These are phyloP conservation scores for Colletotrichum orbiculare DNA, from an alignment of 2,329 filamentous ascomycete genomes.

Conservation along the genomic window DNA sequence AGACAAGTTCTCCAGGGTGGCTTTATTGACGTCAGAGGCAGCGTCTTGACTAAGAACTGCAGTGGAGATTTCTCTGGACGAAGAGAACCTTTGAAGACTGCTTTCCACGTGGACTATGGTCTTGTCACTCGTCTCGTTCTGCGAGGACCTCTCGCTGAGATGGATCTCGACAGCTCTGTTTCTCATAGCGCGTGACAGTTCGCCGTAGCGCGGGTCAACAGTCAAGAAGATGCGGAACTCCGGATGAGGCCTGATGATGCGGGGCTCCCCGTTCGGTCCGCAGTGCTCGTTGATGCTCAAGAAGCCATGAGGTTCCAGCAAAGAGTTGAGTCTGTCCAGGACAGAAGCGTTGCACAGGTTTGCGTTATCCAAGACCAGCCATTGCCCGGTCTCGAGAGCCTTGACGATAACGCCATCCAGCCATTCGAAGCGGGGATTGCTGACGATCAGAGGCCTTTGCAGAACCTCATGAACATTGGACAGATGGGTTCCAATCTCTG, in stretches of 20 bases:
- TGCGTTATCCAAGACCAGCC: conserved; percentile 96
- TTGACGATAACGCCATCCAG: conserved; percentile 92
- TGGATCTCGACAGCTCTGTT: conserved; percentile 94
- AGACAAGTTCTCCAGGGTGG: conserved; percentile 60
- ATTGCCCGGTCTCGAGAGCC: conserved; percentile 85
- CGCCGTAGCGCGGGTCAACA: conserved; percentile 90
- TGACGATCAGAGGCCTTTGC: conserved; percentile 65
- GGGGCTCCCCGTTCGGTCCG: conserved; percentile 81
- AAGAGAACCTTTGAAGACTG: conserved; percentile 58
- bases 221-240: conserved; percentile 94
- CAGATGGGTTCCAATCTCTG: conserved; percentile 59
- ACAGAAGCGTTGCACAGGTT: conserved; percentile 97
- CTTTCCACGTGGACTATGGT: conserved; percentile 61
- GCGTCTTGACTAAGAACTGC: conserved; percentile 39
- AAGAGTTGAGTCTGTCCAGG: conserved; percentile 90
- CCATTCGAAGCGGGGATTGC: conserved; percentile 92
- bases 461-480: conserved; percentile 62
- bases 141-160: conserved; percentile 62
- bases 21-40: conserved; percentile 42
- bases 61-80: conserved; percentile 47
- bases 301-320: conserved; percentile 89
- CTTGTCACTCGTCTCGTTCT: conserved; percentile 46
- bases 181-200: conserved; percentile 95
- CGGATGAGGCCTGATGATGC: conserved; percentile 82
- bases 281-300: conserved; percentile 95